These are phyloP conservation scores for Mortierella sp. DNA, from an alignment of 371 early-diverging fungal species.

Conservation along the genomic window DNA sequence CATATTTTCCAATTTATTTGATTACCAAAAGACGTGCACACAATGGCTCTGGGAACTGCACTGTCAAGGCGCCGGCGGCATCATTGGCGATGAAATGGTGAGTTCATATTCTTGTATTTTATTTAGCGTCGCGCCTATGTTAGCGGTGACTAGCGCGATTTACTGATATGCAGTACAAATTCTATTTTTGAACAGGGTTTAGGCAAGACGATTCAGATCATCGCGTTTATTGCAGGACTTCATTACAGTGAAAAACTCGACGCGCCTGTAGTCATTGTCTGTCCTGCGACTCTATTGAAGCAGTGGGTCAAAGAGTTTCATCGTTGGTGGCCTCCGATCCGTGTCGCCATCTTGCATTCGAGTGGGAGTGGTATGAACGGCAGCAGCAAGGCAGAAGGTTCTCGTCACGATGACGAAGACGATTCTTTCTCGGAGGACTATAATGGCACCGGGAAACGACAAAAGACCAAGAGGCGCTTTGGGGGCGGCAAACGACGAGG, in stretches of 20 bases:
- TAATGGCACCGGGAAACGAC: slow-evolving; percentile 27
- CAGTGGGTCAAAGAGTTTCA: slow-evolving; percentile 98
- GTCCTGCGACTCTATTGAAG: slow-evolving; percentile 95
- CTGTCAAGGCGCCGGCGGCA: slow-evolving; percentile 91
- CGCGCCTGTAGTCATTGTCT: slow-evolving; percentile 84
- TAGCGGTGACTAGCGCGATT: neutral
- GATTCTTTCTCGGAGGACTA: slow-evolving; percentile 42
- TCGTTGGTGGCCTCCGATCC: slow-evolving; percentile 95
- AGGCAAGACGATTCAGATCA: slow-evolving; percentile 97
- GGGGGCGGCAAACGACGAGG: slow-evolving; percentile 24
- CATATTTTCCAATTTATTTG: slow-evolving; percentile 87
- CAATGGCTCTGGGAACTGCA: slow-evolving; percentile 96
- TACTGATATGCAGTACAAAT: slow-evolving; percentile 13
- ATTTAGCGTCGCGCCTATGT: neutral
- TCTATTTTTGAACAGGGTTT: slow-evolving; percentile 73
- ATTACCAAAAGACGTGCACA: slow-evolving; percentile 90
- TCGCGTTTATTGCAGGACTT: slow-evolving; percentile 84
- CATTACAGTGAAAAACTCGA: slow-evolving; percentile 69
- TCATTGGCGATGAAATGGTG: slow-evolving; percentile 98
- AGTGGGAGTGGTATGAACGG: slow-evolving; percentile 80
- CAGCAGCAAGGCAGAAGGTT: slow-evolving; percentile 16
- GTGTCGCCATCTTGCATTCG: slow-evolving; percentile 90
- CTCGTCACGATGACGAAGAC: slow-evolving; percentile 23
- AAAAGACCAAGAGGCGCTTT: slow-evolving; percentile 44
- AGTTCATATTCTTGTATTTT: slow-evolving; percentile 1